phyloP scores from a whole-genome alignment of 495 filamentous ascomycete genomes.

The Penicillium desertorum region DNA sequence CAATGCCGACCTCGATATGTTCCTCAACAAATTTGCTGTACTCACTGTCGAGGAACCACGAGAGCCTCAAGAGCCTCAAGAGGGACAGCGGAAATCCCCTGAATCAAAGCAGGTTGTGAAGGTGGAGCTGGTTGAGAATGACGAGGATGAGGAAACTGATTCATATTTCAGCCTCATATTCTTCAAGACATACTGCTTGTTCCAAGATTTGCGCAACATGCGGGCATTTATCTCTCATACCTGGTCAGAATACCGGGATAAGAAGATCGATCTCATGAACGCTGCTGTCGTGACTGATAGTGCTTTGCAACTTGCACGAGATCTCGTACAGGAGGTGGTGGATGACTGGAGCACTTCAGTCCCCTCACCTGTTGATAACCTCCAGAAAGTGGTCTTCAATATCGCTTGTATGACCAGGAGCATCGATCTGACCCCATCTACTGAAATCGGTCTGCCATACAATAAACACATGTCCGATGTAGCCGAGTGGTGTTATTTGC shows the following conservation, averaged over 20 bases:
- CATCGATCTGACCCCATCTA: conserved; percentile 21
- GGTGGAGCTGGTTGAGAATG: conserved; percentile 26
- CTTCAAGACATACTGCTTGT: conserved; percentile 32
- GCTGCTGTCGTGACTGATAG: conserved; percentile 35
- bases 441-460: conserved; percentile 34
- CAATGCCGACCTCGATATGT: conserved; percentile 18
- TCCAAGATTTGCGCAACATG: conserved; percentile 31
- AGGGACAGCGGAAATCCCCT: conserved; percentile 9
- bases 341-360: conserved; percentile 21
- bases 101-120: conserved; percentile 28
- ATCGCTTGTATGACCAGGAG: conserved; percentile 17
- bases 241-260: conserved; percentile 33
- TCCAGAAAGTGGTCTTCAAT: conserved; percentile 27
- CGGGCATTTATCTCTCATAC: conserved; percentile 28
- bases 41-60: conserved; percentile 37
- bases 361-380: conserved; percentile 7
- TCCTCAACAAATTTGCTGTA: conserved; percentile 32
- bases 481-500: conserved; percentile 32
- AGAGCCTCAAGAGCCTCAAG: conserved; percentile 13
- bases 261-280: conserved; percentile 36
- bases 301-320: conserved; percentile 30
- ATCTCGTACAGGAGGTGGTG: conserved; percentile 24
- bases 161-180: conserved; percentile 21
- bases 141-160: conserved; percentile 25
- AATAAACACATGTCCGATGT: conserved; percentile 31